Evolutionary conservation across 1,139 yeast genomes (phyloP), one percentile per base, ranked within the genome.

Genomic region (Zygosaccharomyces pseudobailii): DNA sequence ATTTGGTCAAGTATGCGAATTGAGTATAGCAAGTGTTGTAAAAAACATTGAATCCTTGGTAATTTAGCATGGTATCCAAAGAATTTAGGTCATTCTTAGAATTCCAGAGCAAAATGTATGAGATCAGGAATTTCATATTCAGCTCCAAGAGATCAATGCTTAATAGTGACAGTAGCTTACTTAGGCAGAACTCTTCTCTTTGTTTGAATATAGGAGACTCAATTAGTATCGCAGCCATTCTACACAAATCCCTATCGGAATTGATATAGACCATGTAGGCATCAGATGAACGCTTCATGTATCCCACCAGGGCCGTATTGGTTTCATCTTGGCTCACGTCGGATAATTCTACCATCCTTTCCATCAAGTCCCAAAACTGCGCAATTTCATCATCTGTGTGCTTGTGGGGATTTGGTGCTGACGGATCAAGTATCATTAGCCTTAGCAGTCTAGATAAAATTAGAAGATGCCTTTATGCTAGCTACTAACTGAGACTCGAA

Each of bases 51-150:
- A 78, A 74, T 0, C 82, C 84, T 30, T 74, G 73, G 52, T 71
- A 79, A 38, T 78, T 76, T 42, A 75, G 69, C 56, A 81, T 62
- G 48, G 72, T 65, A 45, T 71, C 73, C 36, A 78, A 57, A 0
- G 79, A 68, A 7, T 69, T 57, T 22, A 69, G 57, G 51, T 78
- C 71, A 28, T 65, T 55, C 43, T 73, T 71, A 31, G 78, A 76
- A 50, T 78, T 79, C 43, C 75, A 66, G 31, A 76, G 61, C 24
- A 81, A 56, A 4, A 80, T 67, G 55, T 78, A 78, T 7, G 82
- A 78, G 13, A 78, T 70, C 7, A 72, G 62, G 38, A 76, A 68
- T 42, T 71, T 68, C 57, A 67, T 61, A 46, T 71, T 71, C 42
- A 67, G 63, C 13, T 70, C 71, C 8, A 71, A 59, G 0, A 69